Base-by-base conservation (phyloP, 2,329 filamentous ascomycete species). In the Colletotrichum brevisporum region DNA sequence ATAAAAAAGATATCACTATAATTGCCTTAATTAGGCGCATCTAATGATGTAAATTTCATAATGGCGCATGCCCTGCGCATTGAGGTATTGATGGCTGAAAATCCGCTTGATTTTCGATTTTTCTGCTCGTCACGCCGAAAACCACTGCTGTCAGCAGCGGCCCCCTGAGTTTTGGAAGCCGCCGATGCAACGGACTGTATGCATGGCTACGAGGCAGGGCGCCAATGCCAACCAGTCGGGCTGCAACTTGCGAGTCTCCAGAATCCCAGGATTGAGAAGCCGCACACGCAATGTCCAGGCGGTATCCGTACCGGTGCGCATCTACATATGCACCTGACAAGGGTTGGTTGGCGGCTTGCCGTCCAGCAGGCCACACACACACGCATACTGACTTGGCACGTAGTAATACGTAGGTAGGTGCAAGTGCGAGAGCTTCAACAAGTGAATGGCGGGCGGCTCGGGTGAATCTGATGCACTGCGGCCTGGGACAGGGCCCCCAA, bases 191-290 rank as follows among this genome's bases (percentile, higher is more conserved):
- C n/a, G n/a, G n/a, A n/a, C n/a, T n/a, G n/a, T n/a, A 60, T 21
- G 56, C 50, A 60, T 45, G 62, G 48, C 48, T 43, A 16, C 56
- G n/a, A 21, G 54, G 26, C 66, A 65, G 31, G 66, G 66, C 61
- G 50, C 55, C 66, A 69, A 66, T 43, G 41, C 50, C 55, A 59
- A 43, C 60, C 60, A 31, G 26, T 60, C 53, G 65, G 31, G 54
- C 52, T 27, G 27, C 47, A 10, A 18, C 10, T 54, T 26, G 39
- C 51, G 45, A 16, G 31, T 12, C 31, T 47, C 36, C 26, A 58
- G 47, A 31, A 56, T 10, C 31, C n/a, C 12, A 36, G 21, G 21
- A 24, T 24, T 24, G 21, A 24, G 47, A 13, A 52, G 12, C 26
- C 50, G 50, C 8, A 26, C 26, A 16, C 12, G 41, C 31, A 36